Percentiles rank a stretch among this genome's conserved stretches.
phyloP scores from a whole-genome alignment of 176 grass and related monocot species.

The Zizania latifolia region DNA sequence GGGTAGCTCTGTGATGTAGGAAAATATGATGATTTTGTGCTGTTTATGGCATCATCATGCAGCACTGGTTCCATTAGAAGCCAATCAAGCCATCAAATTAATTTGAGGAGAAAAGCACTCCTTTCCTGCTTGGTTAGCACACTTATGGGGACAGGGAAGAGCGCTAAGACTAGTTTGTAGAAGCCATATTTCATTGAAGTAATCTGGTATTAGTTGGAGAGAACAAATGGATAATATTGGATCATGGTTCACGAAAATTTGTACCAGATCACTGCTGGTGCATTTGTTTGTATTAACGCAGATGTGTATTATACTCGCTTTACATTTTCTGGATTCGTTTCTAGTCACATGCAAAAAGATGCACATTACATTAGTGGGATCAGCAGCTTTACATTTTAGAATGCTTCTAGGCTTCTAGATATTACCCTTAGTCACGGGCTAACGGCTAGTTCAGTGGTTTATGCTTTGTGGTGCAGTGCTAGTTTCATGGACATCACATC shows the following conservation, averaged over 20 bases:
- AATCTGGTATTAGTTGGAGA: neutral
- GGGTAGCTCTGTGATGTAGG: neutral
- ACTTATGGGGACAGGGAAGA: neutral
- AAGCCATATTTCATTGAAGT: neutral
- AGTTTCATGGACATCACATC: constrained; percentile 2
- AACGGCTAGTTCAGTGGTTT: neutral
- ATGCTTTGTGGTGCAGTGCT: neutral
- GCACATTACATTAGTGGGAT: neutral
- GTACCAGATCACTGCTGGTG: neutral
- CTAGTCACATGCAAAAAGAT: neutral
- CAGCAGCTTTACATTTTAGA: neutral
- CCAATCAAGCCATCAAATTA: neutral
- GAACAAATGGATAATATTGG: neutral
- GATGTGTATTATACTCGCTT: neutral
- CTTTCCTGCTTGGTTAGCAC: neutral
- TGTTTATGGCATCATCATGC: neutral
- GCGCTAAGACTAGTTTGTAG: neutral
- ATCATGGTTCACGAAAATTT: neutral
- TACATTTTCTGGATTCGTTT: neutral
- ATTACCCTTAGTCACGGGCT: neutral
- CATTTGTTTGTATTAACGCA: neutral
- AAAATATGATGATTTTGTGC: neutral
- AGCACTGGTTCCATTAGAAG: neutral
- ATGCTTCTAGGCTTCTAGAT: neutral
- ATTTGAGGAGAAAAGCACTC: neutral